Evolutionary conservation across 306 rosid genomes (phyloP), one percentile per base, ranked within the genome.

Genomic region (Nissolia schottii): DNA sequence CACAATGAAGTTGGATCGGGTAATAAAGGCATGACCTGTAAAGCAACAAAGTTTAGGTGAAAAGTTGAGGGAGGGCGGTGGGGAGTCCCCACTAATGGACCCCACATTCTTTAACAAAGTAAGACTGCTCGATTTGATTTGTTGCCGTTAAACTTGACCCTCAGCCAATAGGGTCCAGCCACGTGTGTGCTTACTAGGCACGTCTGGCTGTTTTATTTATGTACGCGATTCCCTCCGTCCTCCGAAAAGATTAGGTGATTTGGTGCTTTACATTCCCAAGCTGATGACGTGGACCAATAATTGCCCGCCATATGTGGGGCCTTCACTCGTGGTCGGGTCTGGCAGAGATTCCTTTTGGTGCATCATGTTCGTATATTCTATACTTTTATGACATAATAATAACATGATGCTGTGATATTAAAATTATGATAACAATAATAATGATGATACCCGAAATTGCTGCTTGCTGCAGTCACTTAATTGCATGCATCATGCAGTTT

Each of bases 61-160:
- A 80, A 83, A 80, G 80, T 78, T 50, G 71, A 82, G 40, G 67
- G 85, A 40, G 77, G 85, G 59, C 88, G 90, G 88, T 83, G 90
- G 84, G 64, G 82, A 59, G 64, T 57, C 64, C 79, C 80, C 80
- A 64, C 77, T 10, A 64, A 64, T 61, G 60, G 77, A 35, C 67
- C 59, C 32, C 23, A 68, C 67, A 16, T 31, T 41, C 31, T 12
- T n/a, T 6, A 24, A 18, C 16, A 9, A 19, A n/a, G 35, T 28
- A 41, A 22, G 27, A 46, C 7, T 14, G 37, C 28, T 23, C 5
- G n/a, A 53, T 43, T 71, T 78, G 70, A 57, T 64, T n/a, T 71
- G 40, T 5, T 25, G 60, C 18, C 61, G 10, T 55, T 75, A 62
- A 54, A 31, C 70, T 37, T 22, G 9, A 57, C 9, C 24, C 10